phyloP scores from a whole-genome alignment of 495 filamentous ascomycete species.

The Stereocaulon alpinum region DNA sequence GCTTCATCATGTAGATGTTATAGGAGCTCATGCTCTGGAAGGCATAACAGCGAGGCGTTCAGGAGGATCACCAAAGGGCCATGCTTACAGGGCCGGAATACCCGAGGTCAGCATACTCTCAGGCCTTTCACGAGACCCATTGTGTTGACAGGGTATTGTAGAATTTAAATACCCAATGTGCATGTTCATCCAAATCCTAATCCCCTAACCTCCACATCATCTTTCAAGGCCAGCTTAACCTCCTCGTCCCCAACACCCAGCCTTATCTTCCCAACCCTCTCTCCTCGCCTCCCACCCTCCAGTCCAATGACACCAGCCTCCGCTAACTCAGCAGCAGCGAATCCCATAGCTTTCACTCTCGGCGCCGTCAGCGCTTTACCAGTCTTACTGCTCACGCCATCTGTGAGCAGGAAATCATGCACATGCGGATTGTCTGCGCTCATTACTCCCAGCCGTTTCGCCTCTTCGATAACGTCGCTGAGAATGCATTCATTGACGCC shows the following conservation, averaged over 20 bases:
- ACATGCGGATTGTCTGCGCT: slow-evolving; percentile 35
- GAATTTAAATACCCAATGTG: too few relatives aligned
- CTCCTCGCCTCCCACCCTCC: slow-evolving; percentile 62
- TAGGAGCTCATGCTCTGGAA: not conserved
- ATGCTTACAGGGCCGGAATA: not conserved
- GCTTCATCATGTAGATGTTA: not conserved
- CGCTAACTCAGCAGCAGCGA: slow-evolving; percentile 68
- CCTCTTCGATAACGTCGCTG: slow-evolving; percentile 87
- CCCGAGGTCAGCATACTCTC: not conserved
- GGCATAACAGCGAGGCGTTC: slow-evolving; percentile 6
- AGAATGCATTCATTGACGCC: slow-evolving; percentile 79
- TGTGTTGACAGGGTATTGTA: too few relatives aligned
- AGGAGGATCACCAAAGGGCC: not conserved
- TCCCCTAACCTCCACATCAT: slow-evolving; percentile 76
- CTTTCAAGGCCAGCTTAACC: slow-evolving; percentile 72
- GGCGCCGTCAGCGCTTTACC: slow-evolving; percentile 32
- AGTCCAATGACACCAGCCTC: slow-evolving; percentile 80
- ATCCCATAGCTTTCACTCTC: slow-evolving; percentile 55
- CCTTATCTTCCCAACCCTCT: slow-evolving; percentile 76
- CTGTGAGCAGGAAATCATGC: slow-evolving; percentile 16
- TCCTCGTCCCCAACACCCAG: slow-evolving; percentile 84
- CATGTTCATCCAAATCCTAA: too few relatives aligned
- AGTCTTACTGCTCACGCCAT: not conserved
- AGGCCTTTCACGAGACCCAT: too few relatives aligned
- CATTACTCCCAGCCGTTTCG: slow-evolving; percentile 59